phyloP scores from a whole-genome alignment of 768 basidiomycete species.

The Kwoniella sp. region DNA sequence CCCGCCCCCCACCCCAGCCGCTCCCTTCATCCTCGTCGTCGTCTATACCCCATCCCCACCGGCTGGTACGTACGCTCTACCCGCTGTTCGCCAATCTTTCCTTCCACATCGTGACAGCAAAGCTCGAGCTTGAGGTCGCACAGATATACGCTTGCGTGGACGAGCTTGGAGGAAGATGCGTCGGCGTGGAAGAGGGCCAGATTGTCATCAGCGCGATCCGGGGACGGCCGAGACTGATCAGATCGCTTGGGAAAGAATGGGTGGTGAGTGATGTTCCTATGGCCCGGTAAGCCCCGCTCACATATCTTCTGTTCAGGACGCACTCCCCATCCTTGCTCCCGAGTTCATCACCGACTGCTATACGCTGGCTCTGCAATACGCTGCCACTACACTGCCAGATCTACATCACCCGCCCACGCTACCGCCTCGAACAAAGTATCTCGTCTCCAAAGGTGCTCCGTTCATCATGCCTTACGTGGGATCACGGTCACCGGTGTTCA shows the following conservation, averaged over 20 bases:
- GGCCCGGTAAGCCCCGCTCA: too few relatives aligned
- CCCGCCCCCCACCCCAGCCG: conserved; percentile 23
- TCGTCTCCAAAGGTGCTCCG: not conserved
- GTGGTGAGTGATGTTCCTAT: conserved; percentile 22
- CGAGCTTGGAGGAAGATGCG: conserved; percentile 39
- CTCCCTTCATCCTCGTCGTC: conserved; percentile 31
- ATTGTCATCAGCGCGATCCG: conserved; percentile 36
- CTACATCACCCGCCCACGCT: conserved; percentile 1
- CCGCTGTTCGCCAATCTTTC: conserved; percentile 40
- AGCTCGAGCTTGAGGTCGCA: conserved; percentile 36
- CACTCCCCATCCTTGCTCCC: conserved; percentile 23
- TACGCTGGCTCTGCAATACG: conserved; percentile 21
- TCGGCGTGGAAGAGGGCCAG: conserved; percentile 17
- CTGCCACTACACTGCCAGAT: not conserved
- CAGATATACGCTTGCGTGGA: conserved; percentile 34
- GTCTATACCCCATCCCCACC: conserved; percentile 1
- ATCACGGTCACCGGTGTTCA: too few relatives aligned
- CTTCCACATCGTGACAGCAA: conserved; percentile 44
- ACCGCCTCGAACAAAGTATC: conserved; percentile 12
- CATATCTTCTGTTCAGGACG: conserved; percentile 15
- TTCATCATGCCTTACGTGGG: too few relatives aligned
- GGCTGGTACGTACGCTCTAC: conserved; percentile 20
- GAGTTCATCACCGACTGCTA: conserved; percentile 36
- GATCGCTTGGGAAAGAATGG: conserved; percentile 24
- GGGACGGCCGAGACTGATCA: conserved; percentile 35